Evolutionary conservation across 768 basidiomycete species (phyloP), one percentile per base, ranked within the genome.

Genomic region (Tulasnella sp.): DNA sequence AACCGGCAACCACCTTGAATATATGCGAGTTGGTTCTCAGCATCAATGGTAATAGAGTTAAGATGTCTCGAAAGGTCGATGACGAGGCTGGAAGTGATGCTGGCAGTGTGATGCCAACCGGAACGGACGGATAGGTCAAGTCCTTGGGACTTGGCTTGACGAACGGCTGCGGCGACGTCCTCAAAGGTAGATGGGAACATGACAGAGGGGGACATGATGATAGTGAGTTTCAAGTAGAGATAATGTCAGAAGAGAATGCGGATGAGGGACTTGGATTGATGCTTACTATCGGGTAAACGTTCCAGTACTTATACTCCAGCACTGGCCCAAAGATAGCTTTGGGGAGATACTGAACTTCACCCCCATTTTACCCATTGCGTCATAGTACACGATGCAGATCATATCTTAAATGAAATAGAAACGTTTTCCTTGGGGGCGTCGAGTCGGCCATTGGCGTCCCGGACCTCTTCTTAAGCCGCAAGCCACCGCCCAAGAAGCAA

Each of bases 21-120:
- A 18, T 75, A 75, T 9, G 80, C 80, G 12, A 80, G 22, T 20
- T 58, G 31, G 22, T 80, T 76, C 40, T 58, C 75, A 50, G 48
- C 75, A 48, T 77, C 80, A n/a, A 80, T 69, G 50, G 31, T 80
- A 24, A 80, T 75, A 1, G 50, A 34, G 76, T 77, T 69, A 37
- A 80, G 74, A 72, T 73, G 9, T n/a, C 64, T 80, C 28, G 79
- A 80, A 46, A 80, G 80, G 64, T 80, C 75, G 76, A 80, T 60
- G 22, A 77, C 31, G 76, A 80, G 31, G 44, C 75, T 75, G 8
- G 80, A 80, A 1, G 80, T 34, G 44, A 8, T 75, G 40, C 9
- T 37, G 44, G 75, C 40, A n/a, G 50, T 80, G n/a, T 2, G 41
- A 60, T 77, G 31, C 6, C 44, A 14, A 20, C 80, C 80, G 41